These are phyloP conservation scores for Dioscorea dumetorum DNA, from an alignment of 106 monocot genomes.

Conservation along the genomic window DNA sequence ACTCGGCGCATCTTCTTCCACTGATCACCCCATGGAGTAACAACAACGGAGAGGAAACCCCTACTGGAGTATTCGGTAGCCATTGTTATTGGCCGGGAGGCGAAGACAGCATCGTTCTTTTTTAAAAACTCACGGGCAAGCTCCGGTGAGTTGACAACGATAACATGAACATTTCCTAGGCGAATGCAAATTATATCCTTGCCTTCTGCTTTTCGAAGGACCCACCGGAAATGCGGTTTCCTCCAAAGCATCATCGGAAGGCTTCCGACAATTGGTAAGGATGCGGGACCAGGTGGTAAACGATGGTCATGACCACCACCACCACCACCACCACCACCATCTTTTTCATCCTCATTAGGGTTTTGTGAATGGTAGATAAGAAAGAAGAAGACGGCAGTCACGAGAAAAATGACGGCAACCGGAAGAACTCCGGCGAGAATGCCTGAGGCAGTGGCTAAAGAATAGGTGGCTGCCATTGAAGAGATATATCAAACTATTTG, in stretches of 20 bases:
- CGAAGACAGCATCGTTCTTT: conserved; percentile 20
- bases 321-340: no score
- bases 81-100: conserved; percentile 28
- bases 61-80: conserved; percentile 11
- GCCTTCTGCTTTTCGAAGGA: conserved; percentile 9
- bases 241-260: conserved; percentile 12
- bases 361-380: no score
- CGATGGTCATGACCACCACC: no score
- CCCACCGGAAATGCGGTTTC: conserved; percentile 35
- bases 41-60: conserved; percentile 4
- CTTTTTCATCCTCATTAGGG: no score
- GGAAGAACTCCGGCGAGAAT: no score
- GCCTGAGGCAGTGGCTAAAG: no score
- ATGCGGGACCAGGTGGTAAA: conserved; percentile 23
- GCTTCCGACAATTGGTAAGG: conserved; percentile 22
- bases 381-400: no score
- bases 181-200: conserved; percentile 28
- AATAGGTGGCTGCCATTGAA: no score
- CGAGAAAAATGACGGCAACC: no score
- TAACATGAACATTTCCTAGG: conserved; percentile 19
- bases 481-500: no score
- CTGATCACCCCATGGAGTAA: conserved; percentile 31
- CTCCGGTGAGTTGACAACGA: conserved; percentile 27
- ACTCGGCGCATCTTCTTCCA: conserved; percentile 62
- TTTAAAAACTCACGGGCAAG: conserved; percentile 27